A percentile compares a stretch with the other conserved stretches of the same genome.
Evolutionary conservation across 2,329 filamentous ascomycete species (phyloP).

Genomic region (Fusarium dimerum): DNA sequence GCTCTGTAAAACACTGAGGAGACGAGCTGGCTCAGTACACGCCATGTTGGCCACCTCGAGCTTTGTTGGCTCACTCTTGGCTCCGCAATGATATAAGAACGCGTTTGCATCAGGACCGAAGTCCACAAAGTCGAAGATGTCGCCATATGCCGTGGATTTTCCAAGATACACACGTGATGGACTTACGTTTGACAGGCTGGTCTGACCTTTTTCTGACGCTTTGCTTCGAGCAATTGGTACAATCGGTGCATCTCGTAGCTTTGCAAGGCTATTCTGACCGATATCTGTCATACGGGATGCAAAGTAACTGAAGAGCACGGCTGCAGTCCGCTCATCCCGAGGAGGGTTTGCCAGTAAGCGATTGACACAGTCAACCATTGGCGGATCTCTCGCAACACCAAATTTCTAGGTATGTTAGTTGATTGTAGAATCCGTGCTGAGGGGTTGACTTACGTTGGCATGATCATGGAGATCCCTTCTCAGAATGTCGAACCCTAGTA

Average conservation of each 20-base stretch:
- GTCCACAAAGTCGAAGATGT: conserved; percentile 97
- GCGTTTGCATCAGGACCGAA: conserved; percentile 86
- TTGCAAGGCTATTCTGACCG: conserved; percentile 58
- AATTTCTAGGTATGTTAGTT: conserved; percentile 59
- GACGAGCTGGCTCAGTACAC: conserved; percentile 78
- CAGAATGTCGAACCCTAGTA: conserved; percentile 81
- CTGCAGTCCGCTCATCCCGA: conserved; percentile 63
- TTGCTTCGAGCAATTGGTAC: conserved; percentile 62
- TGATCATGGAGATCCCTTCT: conserved; percentile 75
- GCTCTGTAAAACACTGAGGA: conserved; percentile 77
- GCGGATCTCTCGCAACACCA: conserved; percentile 80
- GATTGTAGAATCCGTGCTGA: not conserved
- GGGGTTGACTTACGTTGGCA: conserved; percentile 54
- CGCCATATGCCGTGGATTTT: conserved; percentile 66
- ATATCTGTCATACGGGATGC: conserved; percentile 75
- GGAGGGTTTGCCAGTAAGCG: conserved; percentile 74
- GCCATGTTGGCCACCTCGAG: conserved; percentile 80
- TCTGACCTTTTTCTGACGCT: conserved; percentile 43
- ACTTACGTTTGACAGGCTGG: conserved; percentile 46
- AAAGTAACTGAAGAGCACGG: conserved; percentile 80
- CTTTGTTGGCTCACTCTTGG: conserved; percentile 87
- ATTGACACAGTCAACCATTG: conserved; percentile 74
- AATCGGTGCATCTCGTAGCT: conserved; percentile 65
- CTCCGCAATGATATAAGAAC: conserved; percentile 85
- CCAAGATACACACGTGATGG: conserved; percentile 83